Percentiles rank a stretch among this genome's conserved stretches.
phyloP scores from a whole-genome alignment of 2,329 filamentous ascomycete species.

The Lachnellula subtilissima region DNA sequence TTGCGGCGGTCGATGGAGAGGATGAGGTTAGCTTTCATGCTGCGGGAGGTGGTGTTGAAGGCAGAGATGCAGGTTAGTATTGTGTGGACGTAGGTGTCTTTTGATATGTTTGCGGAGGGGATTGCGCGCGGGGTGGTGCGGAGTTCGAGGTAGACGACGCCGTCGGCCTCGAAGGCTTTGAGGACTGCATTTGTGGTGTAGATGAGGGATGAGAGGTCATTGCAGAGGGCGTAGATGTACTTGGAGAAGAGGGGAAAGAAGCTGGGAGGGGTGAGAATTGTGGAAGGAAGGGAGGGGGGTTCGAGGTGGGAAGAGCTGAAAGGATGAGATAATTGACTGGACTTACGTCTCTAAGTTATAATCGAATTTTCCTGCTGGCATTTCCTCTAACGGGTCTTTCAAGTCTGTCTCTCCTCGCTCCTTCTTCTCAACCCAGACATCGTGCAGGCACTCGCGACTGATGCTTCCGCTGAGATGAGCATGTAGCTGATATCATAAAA shows the following conservation, averaged over 20 bases:
- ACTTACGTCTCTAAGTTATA: conserved; percentile 64
- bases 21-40: conserved; percentile 61
- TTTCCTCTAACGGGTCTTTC: conserved; percentile 63
- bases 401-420: conserved; percentile 46
- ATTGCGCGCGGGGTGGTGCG: conserved; percentile 72
- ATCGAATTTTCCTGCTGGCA: conserved; percentile 67
- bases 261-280: conserved; percentile 35
- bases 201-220: conserved; percentile 53
- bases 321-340: background rate
- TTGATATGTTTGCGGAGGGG: conserved; percentile 46
- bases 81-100: conserved; percentile 56
- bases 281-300: background rate
- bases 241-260: conserved; percentile 76
- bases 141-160: conserved; percentile 73
- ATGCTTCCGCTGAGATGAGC: conserved; percentile 79
- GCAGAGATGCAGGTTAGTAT: conserved; percentile 59
- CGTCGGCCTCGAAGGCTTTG: conserved; percentile 61
- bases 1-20: conserved; percentile 69
- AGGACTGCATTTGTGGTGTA: conserved; percentile 63
- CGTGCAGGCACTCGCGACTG: conserved; percentile 64
- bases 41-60: conserved; percentile 34
- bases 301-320: background rate
- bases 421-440: conserved; percentile 64
- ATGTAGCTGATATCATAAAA: conserved; percentile 53
- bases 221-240: conserved; percentile 74